These are phyloP conservation scores for Cystobasidium pallidum DNA, from an alignment of 1,284 basidiomycete genomes.

Conservation along the genomic window DNA sequence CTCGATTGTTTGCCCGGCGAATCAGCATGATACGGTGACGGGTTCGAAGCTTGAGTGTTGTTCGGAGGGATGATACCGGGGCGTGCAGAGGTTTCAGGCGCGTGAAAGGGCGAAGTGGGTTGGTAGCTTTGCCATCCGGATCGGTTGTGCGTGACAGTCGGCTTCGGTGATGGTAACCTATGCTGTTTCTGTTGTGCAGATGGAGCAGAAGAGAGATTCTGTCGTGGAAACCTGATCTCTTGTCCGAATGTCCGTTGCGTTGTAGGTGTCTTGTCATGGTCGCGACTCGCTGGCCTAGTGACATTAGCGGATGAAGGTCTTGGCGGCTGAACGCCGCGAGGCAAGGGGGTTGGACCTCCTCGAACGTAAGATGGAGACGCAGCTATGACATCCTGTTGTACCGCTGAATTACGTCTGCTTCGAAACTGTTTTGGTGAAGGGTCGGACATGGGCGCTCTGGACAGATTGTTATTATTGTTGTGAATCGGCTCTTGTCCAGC, in stretches of 20 bases:
- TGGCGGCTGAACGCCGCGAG: conserved; percentile 9
- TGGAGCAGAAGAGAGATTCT: neutral
- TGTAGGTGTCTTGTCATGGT: conserved; percentile 21
- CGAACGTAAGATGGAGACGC: conserved; percentile 8
- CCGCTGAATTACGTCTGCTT: neutral
- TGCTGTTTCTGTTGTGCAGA: neutral
- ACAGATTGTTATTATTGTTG: neutral
- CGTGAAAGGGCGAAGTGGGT: conserved; percentile 21
- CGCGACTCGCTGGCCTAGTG: conserved; percentile 5
- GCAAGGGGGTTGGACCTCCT: conserved; percentile 1
- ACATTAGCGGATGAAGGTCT: conserved; percentile 7
- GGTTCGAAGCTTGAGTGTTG: conserved; percentile 26
- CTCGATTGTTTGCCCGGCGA: conserved; percentile 24
- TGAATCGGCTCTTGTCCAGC: conserved; percentile 20
- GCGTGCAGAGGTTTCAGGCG: neutral
- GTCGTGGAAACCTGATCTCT: conserved; percentile 15
- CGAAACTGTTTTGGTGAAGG: neutral
- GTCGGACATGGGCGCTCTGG: neutral
- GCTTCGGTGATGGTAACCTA: neutral
- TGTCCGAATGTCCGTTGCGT: conserved; percentile 26
- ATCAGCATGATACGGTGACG: neutral
- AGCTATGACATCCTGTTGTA: conserved; percentile 2
- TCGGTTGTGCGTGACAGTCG: neutral
- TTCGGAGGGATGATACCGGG: conserved; percentile 32
- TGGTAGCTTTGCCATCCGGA: conserved; percentile 2